Conservation (phyloP, 495 filamentous ascomycete species). For the Letharia columbiana region DNA sequence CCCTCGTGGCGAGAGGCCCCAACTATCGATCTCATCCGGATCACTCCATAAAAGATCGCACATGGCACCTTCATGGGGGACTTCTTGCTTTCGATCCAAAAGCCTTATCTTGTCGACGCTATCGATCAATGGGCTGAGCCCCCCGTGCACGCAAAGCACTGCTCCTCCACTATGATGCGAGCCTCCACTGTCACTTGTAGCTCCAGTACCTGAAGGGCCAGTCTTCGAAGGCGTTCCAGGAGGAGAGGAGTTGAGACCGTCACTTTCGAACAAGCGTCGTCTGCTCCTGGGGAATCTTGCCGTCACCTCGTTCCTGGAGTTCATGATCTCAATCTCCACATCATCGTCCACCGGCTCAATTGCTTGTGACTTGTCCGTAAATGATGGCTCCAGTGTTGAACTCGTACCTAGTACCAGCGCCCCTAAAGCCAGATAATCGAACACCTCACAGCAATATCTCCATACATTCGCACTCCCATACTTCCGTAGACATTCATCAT, state of each 20-base stretch:
- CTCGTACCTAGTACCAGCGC: constrained; percentile 88
- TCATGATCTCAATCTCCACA: constrained; percentile 85
- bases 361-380: constrained; percentile 38
- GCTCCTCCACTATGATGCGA: constrained; percentile 66
- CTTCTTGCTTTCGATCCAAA: constrained; percentile 94
- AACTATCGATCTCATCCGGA: constrained; percentile 96
- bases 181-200: constrained; percentile 56
- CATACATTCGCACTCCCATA: constrained; percentile 97
- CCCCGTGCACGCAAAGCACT: constrained; percentile 92
- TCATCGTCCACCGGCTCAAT: constrained; percentile 53
- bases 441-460: constrained; percentile 98
- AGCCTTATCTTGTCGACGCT: constrained; percentile 92
- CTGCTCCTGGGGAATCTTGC: constrained; percentile 55
- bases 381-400: constrained; percentile 53
- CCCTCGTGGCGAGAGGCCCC: constrained; percentile 89
- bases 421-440: constrained; percentile 93
- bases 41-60: constrained; percentile 97
- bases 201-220: constrained; percentile 72
- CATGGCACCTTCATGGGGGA: constrained; percentile 98
- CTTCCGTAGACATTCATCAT: constrained; percentile 95
- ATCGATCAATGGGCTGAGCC: constrained; percentile 84
- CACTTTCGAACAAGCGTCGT: constrained; percentile 27
- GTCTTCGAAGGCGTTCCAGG: constrained; percentile 42
- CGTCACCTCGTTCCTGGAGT: constrained; percentile 68
- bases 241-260: constrained; percentile 31